A percentile compares a stretch with the other conserved stretches of the same genome.
These are phyloP conservation scores for Pythium phragmitis DNA, from an alignment of 352 stramenopile genomes.

Conservation along the genomic window DNA sequence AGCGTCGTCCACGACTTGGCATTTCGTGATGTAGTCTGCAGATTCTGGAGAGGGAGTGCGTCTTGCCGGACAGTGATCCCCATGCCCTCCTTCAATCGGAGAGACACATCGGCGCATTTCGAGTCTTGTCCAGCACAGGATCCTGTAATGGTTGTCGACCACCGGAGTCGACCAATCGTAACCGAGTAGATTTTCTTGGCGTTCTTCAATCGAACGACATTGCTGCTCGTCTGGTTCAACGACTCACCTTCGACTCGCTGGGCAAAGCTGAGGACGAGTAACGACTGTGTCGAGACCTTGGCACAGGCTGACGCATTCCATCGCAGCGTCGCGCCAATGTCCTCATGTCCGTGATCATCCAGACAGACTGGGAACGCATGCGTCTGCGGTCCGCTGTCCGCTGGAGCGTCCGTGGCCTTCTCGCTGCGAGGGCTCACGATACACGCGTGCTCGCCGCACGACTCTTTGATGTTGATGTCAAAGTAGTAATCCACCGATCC, in stretches of 20 bases:
- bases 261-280: conserved; percentile 27
- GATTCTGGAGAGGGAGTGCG: conserved; percentile 5
- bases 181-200: conserved; percentile 26
- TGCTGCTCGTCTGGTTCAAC: conserved; percentile 15
- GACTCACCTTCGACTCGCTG: conserved; percentile 25
- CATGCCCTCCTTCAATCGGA: conserved; percentile 18
- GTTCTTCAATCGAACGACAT: conserved; percentile 30
- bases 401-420: conserved; percentile 8
- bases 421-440: conserved; percentile 27
- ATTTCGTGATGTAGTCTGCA: neutral
- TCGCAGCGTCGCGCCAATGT: conserved; percentile 12
- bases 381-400: conserved; percentile 21
- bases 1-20: conserved; percentile 9
- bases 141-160: neutral
- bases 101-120: conserved; percentile 2
- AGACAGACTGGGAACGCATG: conserved; percentile 21
- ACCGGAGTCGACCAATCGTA: conserved; percentile 20
- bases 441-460: conserved; percentile 25
- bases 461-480: conserved; percentile 34
- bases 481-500: conserved; percentile 15
- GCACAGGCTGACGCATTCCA: conserved; percentile 5
- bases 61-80: neutral
- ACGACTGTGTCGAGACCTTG: conserved; percentile 15
- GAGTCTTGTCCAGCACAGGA: neutral
- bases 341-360: conserved; percentile 9